Base-by-base conservation (phyloP, 2,329 filamentous ascomycete genomes). In the Monosporascus sp. region DNA sequence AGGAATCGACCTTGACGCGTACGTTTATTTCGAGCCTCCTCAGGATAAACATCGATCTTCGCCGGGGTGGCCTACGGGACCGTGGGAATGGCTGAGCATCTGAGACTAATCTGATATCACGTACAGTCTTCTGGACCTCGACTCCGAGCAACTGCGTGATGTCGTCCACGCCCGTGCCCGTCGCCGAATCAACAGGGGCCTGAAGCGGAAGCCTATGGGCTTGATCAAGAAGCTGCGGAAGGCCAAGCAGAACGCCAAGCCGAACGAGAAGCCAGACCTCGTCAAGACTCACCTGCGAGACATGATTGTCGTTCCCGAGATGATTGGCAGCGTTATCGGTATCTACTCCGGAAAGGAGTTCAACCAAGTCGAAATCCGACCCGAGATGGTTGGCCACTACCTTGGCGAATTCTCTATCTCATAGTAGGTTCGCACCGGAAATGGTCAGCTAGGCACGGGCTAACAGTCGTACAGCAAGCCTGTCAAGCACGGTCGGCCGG, bases 261-360 rank as follows among this genome's bases (percentile, higher is more conserved):
- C 94, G 75, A 99, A 99, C 82, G 93, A 97, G 91, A 97, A 97
- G 90, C 93, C 93, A 75, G 92, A 96, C 74, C 85, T 94, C 72
- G 93, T 97, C 84, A 97, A 97, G 89, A 99, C 93, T 61, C 93
- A 99, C 78, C 88, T 99, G 72, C 92, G 93, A 79, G 88, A 99
- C 84, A 99, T 99, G 94, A 97, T 99, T 77, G 87, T 99, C 74
- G 94, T 99, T 69, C 94, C 94, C 71, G 94, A 99, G 86, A 97
- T 99, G 94, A 99, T 99, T 75, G 94, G 94, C 72, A 89, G 84
- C 78, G 93, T 99, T 72, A 89, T 99, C 72, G 94, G 92, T 76
- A 94, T 99, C 84, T 99, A 99, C 89, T 96, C 90, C 67, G 94
- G 94, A 75, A 99, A 99, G 88, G 92, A 97, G 81, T 99, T 99